Evolutionary conservation across 1,139 yeast species (phyloP), one percentile per base, ranked within the genome.

Genomic region (Protomyces gravidus): DNA sequence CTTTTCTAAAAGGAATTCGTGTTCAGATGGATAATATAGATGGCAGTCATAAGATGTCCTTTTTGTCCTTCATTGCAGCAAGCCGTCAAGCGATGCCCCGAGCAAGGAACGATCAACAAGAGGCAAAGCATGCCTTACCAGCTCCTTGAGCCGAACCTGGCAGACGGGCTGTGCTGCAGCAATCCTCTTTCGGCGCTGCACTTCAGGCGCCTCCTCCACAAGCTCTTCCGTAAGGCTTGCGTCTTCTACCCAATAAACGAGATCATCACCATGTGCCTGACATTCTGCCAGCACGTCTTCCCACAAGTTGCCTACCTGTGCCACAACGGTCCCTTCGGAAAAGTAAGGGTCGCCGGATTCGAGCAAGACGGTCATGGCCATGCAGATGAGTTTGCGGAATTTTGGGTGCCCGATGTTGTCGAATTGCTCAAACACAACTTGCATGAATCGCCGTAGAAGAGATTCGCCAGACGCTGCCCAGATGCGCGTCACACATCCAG

Each of bases 401-500:
- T 85, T 75, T 4, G 95, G 90, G 67, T 82, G 85, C 6, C 86
- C 85, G 67, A 83, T 78, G 64, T 78, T 79, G 58, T 76, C 78
- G 64, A 75, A 70, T 52, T 68, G 68, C 11, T 33, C 39, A 23
- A 53, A 39, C 25, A 53, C 15, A 9, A 26, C n/a, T 2, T 33
- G 45, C 27, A 53, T n/a, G 15, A 36, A 32, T 5, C 25, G 46
- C 6, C 28, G 26, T 9, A 45, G 46, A n/a, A 36, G 19, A 5
- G 42, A 17, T 5, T 36, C 42, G 42, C 42, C 42, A 15, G 42
- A 36, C 5, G 26, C 3, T 2, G 36, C 11, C 51, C 50, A 53
- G 15, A 36, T 13, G 11, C n/a, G 33, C 6, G 15, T 11, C 2
- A 33, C 13, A 11, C 46, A 5, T 3, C 7, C 6, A 3, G 46